phyloP scores from a whole-genome alignment of 495 filamentous ascomycete species.

The Articulospora tetracladia region DNA sequence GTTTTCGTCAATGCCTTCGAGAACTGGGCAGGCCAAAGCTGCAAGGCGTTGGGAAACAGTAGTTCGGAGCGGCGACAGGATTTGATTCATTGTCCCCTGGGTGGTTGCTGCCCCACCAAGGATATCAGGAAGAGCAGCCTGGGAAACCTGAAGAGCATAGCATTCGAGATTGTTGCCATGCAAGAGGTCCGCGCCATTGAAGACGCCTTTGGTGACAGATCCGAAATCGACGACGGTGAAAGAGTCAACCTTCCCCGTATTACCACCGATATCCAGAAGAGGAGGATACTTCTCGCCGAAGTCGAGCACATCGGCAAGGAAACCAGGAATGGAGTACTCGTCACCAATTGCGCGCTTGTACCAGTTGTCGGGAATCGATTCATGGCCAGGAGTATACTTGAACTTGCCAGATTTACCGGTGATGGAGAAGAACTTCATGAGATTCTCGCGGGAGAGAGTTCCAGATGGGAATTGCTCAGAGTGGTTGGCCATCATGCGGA shows the following conservation, averaged over 20 bases:
- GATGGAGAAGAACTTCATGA: slow-evolving; percentile 8
- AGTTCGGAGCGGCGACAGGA: neutral
- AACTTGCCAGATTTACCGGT: neutral
- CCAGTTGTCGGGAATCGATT: slow-evolving; percentile 36
- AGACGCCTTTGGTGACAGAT: neutral
- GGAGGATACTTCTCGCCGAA: neutral
- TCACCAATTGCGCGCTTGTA: slow-evolving; percentile 26
- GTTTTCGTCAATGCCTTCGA: neutral
- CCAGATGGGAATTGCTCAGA: slow-evolving; percentile 38
- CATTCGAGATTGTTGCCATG: neutral
- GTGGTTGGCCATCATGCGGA: slow-evolving; percentile 41
- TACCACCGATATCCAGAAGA: neutral
- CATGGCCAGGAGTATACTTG: slow-evolving; percentile 7
- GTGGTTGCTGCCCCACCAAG: neutral
- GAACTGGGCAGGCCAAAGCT: neutral
- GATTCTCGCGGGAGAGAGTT: slow-evolving; percentile 20
- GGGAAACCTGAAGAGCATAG: neutral
- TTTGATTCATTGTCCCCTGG: neutral
- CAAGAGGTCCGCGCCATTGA: neutral
- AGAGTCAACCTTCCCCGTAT: neutral
- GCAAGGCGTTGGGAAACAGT: neutral
- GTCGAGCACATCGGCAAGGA: neutral
- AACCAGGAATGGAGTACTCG: neutral
- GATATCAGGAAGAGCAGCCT: neutral
- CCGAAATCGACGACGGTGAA: neutral